Conservation (phyloP, 139 green algal species). For the Picochlorum costavermella region DNA sequence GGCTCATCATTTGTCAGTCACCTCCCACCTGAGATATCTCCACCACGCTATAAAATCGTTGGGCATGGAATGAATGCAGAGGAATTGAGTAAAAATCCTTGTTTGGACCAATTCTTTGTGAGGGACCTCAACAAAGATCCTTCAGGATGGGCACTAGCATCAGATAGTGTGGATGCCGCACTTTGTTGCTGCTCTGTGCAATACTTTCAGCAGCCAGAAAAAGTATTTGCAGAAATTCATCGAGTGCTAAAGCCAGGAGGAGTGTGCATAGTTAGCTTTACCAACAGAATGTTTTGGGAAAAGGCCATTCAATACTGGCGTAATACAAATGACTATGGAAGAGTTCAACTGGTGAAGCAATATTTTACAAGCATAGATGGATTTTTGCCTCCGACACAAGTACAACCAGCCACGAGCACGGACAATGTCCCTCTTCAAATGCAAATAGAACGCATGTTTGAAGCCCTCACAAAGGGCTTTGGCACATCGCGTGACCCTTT, state of each 20-base stretch:
- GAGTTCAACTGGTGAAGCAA: constrained; percentile 57
- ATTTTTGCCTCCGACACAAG: constrained; percentile 53
- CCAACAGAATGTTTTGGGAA: constrained; percentile 73
- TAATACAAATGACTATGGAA: constrained; percentile 52
- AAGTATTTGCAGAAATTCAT: constrained; percentile 78
- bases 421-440: background rate
- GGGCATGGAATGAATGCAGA: constrained; percentile 82
- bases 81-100: constrained; percentile 66
- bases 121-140: constrained; percentile 66
- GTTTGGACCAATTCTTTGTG: constrained; percentile 67
- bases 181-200: constrained; percentile 51
- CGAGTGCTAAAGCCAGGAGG: constrained; percentile 79
- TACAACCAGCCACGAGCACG: constrained; percentile 37
- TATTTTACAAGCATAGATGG: constrained; percentile 64
- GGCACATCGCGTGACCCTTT: constrained; percentile 56
- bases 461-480: background rate
- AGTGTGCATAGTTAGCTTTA: constrained; percentile 73
- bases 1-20: constrained; percentile 71
- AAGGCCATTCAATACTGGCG: constrained; percentile 77
- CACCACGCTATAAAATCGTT: constrained; percentile 51
- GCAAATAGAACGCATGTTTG: background rate
- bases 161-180: constrained; percentile 69
- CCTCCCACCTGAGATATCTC: constrained; percentile 48
- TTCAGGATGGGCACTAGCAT: constrained; percentile 43
- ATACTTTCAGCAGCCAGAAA: constrained; percentile 78